Evolutionary conservation across 169 alveolate species (phyloP), one percentile per base, ranked within the genome.

Genomic region (Eimeria praecox): DNA sequence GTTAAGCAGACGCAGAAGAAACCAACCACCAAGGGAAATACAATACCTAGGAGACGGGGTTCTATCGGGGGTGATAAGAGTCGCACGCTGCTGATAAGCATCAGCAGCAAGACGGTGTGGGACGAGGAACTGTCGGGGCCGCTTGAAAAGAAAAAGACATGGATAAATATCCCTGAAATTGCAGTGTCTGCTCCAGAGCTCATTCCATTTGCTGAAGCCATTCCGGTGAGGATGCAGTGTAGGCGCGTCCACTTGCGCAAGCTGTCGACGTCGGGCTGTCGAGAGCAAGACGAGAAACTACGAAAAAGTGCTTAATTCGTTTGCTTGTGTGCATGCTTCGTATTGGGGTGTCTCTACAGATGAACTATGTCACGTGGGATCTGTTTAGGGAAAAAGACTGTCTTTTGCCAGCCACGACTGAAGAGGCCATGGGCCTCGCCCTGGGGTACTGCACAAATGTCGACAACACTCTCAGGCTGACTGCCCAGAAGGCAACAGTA

Each of bases 341-440:
- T 71, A 12, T 46, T 56, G 35, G 71, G 86, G 52, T 44, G 73
- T 40, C 54, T n/a, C 38, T 14, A 30, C 87, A 89, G 77, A 93
- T 88, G 88, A 83, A 77, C 80, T 93, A 82, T 75, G 94, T 83
- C 40, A 93, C 96, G 16, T 75, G 90, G 88, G 94, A 83, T 27
- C 94, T 64, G 38, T 93, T 93, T 54, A 40, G 64, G 49, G 87
- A 82, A 18, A 88, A 22, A 46, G 96, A 93, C 35, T 88, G 94
- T 22, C 96, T 93, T 33, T 40, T 82, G 40, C 96, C 96, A n/a
- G 69, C 56, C 46, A 30, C 96, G 35, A 93, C 96, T 18, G 87
- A 80, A n/a, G 96, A 93, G 22, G 96, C 96, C 89, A 42, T 93
- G 89, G 94, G 91, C 56, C 64, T 88, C 66, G 96, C 96, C 1